Evolutionary conservation across 1,284 basidiomycete species (phyloP).

Genomic region (Neonothopanus nambi): DNA sequence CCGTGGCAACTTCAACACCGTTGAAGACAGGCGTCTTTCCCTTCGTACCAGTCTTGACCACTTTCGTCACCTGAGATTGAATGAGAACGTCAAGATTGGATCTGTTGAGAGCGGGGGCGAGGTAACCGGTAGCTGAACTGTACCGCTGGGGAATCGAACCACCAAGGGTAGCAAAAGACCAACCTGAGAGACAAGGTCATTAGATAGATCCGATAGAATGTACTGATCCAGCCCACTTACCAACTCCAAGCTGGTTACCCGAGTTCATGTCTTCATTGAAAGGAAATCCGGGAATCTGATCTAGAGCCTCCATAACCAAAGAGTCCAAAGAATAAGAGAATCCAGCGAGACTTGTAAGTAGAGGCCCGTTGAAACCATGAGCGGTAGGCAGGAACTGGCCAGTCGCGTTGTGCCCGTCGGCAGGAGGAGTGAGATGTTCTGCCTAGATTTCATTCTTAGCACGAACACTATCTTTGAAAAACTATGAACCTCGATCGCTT

Average conservation of each 20-base stretch:
- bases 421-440: conserved; percentile 18
- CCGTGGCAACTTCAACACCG: conserved; percentile 1
- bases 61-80: conserved; percentile 19
- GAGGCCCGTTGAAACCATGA: conserved; percentile 19
- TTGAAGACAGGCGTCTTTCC: neutral
- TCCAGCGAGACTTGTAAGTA: conserved; percentile 19
- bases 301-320: conserved; percentile 16
- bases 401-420: conserved; percentile 18
- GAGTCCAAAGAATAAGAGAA: conserved; percentile 14
- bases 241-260: neutral
- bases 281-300: conserved; percentile 12
- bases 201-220: too few species aligned
- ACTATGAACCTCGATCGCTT: neutral
- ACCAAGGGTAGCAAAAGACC: too few species aligned
- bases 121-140: too few species aligned
- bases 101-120: too few species aligned
- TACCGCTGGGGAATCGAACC: too few species aligned
- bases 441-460: conserved; percentile 8
- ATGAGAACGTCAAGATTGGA: too few species aligned
- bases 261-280: conserved; percentile 4
- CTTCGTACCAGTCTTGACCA: neutral
- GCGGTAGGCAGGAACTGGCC: conserved; percentile 15
- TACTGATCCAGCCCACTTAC: too few species aligned
- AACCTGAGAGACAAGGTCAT: too few species aligned
- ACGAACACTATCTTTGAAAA: neutral